Conservation (phyloP, 2,329 filamentous ascomycete species). For the Chalara sp. region DNA sequence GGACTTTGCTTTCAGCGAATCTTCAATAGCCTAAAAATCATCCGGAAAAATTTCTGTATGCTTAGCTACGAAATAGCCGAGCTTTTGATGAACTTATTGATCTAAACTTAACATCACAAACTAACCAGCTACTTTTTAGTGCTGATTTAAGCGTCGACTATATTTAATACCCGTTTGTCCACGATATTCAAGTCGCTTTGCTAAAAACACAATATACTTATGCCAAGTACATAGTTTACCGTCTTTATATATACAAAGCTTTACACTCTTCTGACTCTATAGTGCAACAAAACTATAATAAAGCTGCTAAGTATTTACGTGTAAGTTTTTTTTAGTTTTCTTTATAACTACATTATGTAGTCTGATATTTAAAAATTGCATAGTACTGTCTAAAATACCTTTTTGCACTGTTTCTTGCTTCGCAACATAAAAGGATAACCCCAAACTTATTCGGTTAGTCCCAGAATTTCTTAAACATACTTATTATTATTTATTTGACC, state of each 20-base stretch:
- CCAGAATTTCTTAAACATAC: slow-evolving; percentile 52
- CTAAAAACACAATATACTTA: slow-evolving; percentile 54
- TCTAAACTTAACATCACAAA: slow-evolving; percentile 12
- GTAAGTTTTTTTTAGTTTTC: slow-evolving; percentile 12
- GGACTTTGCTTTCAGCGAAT: slow-evolving; percentile 44
- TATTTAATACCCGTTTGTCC: slow-evolving; percentile 41
- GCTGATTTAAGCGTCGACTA: slow-evolving; percentile 38
- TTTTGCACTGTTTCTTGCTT: slow-evolving; percentile 48
- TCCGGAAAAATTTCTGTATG: slow-evolving; percentile 34
- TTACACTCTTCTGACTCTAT: slow-evolving; percentile 49
- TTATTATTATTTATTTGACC: slow-evolving; percentile 51
- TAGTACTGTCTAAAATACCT: slow-evolving; percentile 53
- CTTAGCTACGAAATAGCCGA: slow-evolving; percentile 22
- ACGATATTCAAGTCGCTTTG: slow-evolving; percentile 50
- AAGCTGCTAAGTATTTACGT: slow-evolving; percentile 46
- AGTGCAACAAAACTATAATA: slow-evolving; percentile 45
- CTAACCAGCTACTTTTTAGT: slow-evolving; percentile 34
- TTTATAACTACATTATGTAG: background rate
- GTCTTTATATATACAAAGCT: slow-evolving; percentile 53
- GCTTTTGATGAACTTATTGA: slow-evolving; percentile 19
- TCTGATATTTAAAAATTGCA: background rate
- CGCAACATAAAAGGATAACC: slow-evolving; percentile 49
- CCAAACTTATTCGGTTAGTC: slow-evolving; percentile 56
- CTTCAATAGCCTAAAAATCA: slow-evolving; percentile 51
- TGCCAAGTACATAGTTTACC: slow-evolving; percentile 49